A percentile compares a stretch with the other conserved stretches of the same genome.
These are phyloP conservation scores for Pouteria campechiana DNA, from an alignment of 179 eudicot genomes.

Conservation along the genomic window DNA sequence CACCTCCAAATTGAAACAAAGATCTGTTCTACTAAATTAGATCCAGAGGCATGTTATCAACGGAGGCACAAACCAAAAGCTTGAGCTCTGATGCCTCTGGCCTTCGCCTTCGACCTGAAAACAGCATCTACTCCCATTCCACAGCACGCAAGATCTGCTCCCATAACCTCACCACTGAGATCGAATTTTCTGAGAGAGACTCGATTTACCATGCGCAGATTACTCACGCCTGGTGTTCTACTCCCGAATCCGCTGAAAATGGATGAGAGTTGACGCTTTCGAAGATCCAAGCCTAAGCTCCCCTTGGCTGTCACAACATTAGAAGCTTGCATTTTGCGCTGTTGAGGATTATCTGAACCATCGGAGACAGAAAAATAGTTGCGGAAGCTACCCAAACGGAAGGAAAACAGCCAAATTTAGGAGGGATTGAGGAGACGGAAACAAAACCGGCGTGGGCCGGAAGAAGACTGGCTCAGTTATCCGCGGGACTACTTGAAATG, in stretches of 20 bases:
- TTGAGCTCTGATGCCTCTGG: slow-evolving; percentile 55
- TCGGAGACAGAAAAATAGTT: no score
- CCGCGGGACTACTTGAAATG: no score
- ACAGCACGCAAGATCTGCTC: slow-evolving; percentile 25
- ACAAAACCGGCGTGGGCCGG: no score
- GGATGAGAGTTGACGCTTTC: slow-evolving; percentile 15
- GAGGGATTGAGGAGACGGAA: no score
- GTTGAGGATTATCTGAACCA: no score
- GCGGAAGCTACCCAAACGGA: no score
- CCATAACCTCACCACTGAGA: slow-evolving; percentile 30
- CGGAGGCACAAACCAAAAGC: slow-evolving; percentile 34
- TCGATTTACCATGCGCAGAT: slow-evolving; percentile 19
- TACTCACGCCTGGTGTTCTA: slow-evolving; percentile 8
- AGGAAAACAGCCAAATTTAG: no score
- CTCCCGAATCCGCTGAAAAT: slow-evolving; percentile 15
- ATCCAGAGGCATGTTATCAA: neutral
- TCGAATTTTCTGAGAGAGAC: slow-evolving; percentile 17
- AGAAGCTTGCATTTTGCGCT: slow-evolving; percentile 45
- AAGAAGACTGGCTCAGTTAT: no score
- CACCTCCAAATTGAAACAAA: no score
- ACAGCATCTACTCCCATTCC: slow-evolving; percentile 29
- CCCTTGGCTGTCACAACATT: slow-evolving; percentile 26
- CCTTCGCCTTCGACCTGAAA: slow-evolving; percentile 35
- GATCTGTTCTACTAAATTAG: no score
- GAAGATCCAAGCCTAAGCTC: slow-evolving; percentile 19